Percentiles rank a stretch among this genome's conserved stretches.
phyloP scores from a whole-genome alignment of 768 basidiomycete species.

The Suillus subaureus region DNA sequence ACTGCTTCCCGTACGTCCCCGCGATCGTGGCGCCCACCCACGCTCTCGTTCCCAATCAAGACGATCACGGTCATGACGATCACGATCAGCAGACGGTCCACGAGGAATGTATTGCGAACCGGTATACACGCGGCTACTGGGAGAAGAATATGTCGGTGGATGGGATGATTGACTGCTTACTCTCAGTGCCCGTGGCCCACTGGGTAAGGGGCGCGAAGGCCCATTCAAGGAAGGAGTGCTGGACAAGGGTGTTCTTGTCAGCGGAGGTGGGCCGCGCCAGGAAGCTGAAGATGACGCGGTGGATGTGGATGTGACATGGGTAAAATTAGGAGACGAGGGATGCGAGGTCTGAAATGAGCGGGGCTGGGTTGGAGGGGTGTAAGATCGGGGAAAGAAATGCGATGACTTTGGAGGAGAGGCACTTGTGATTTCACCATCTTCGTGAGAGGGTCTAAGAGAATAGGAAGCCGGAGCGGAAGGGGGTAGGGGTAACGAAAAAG shows the following conservation, averaged over 20 bases:
- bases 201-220: constrained; percentile 38
- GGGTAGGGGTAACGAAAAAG: not conserved
- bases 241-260: constrained; percentile 32
- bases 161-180: constrained; percentile 27
- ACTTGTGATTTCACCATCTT: constrained; percentile 55
- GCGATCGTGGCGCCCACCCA: constrained; percentile 30
- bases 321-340: constrained; percentile 26
- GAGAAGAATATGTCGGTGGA: constrained; percentile 17
- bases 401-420: constrained; percentile 37
- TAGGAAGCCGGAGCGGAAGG: constrained; percentile 10
- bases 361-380: constrained; percentile 50
- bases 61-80: constrained; percentile 48
- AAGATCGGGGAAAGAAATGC: constrained; percentile 37
- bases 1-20: constrained; percentile 38
- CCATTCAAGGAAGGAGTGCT: constrained; percentile 21
- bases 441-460: constrained; percentile 41
- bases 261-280: constrained; percentile 33
- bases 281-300: constrained; percentile 18
- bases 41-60: constrained; percentile 27
- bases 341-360: constrained; percentile 42
- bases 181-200: constrained; percentile 43
- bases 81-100: constrained; percentile 55
- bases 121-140: constrained; percentile 23
- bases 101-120: constrained; percentile 45
- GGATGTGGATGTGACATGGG: constrained; percentile 23